These are phyloP conservation scores for Saturnispora silvae DNA, from an alignment of 805 yeast genomes.

Conservation along the genomic window DNA sequence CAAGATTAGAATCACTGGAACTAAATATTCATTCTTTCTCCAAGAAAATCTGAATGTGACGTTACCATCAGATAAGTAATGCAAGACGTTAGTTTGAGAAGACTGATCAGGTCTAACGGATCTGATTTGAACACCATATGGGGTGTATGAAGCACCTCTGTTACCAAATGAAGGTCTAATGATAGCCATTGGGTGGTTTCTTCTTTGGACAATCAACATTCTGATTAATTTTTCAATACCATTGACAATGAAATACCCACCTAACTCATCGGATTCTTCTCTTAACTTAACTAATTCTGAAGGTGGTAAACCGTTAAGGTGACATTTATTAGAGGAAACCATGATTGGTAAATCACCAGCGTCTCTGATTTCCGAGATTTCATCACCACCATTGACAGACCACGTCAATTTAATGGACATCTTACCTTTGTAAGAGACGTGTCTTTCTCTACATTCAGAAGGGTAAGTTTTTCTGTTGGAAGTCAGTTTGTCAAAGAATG, in stretches of 20 bases:
- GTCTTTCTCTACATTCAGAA: slow-evolving; percentile 81
- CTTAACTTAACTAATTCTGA: slow-evolving; percentile 61
- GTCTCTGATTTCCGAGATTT: slow-evolving; percentile 70
- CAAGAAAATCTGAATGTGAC: slow-evolving; percentile 95
- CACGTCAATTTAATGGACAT: slow-evolving; percentile 71
- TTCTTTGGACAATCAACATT: slow-evolving; percentile 94
- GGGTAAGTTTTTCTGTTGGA: slow-evolving; percentile 74
- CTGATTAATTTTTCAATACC: slow-evolving; percentile 95
- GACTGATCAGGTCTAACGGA: slow-evolving; percentile 95
- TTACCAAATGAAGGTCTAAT: slow-evolving; percentile 89
- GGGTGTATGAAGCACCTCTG: slow-evolving; percentile 85
- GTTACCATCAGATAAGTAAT: slow-evolving; percentile 89
- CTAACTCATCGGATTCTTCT: slow-evolving; percentile 93
- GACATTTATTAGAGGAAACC: slow-evolving; percentile 88
- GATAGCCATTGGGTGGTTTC: slow-evolving; percentile 97
- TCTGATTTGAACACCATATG: slow-evolving; percentile 89
- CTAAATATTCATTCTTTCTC: slow-evolving; percentile 90
- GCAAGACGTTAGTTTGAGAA: slow-evolving; percentile 95
- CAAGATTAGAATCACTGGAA: slow-evolving; percentile 86
- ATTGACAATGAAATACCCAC: slow-evolving; percentile 92
- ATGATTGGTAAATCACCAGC: slow-evolving; percentile 88
- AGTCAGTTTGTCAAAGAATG: slow-evolving; percentile 61
- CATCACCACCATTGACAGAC: slow-evolving; percentile 84
- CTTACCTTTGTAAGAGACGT: slow-evolving; percentile 71
- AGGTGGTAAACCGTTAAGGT: slow-evolving; percentile 76